Evolutionary conservation across 805 yeast genomes (phyloP).

Genomic region (Monosporozyma servazzii): DNA sequence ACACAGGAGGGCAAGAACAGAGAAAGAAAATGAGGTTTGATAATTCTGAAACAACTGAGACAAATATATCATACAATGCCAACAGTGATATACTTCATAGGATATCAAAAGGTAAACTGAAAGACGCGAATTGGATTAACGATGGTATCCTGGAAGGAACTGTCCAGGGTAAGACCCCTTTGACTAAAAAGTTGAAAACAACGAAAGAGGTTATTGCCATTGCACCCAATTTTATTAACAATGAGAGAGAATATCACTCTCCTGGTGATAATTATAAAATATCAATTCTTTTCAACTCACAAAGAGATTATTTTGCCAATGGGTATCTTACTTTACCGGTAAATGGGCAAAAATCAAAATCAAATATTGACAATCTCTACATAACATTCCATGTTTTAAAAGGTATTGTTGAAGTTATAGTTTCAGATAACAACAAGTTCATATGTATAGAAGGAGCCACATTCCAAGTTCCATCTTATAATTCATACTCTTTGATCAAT

Average conservation of each 20-base stretch:
- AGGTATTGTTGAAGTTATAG: conserved; percentile 59
- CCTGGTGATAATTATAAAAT: conserved; percentile 47
- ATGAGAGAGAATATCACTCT: conserved; percentile 32
- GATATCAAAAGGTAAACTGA: conserved; percentile 19
- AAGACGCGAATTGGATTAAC: conserved; percentile 22
- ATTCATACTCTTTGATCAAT: conserved; percentile 58
- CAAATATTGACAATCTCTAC: conserved; percentile 47
- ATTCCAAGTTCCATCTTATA: conserved; percentile 70
- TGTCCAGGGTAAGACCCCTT: conserved; percentile 4
- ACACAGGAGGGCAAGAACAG: conserved; percentile 14
- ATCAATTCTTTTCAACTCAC: conserved; percentile 53
- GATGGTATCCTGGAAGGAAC: conserved; percentile 14
- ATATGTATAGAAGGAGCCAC: conserved; percentile 63
- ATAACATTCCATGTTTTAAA: conserved; percentile 65
- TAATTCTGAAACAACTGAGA: not conserved
- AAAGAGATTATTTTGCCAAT: conserved; percentile 54
- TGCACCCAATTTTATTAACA: conserved; percentile 49
- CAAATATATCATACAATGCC: not conserved
- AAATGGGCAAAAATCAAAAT: conserved; percentile 51
- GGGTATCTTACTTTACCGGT: conserved; percentile 62
- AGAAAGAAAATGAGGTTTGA: conserved; percentile 8
- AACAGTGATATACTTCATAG: conserved; percentile 10
- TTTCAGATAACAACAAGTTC: conserved; percentile 47
- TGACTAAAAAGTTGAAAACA: conserved; percentile 19
- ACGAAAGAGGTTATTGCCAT: conserved; percentile 41